A percentile compares a stretch with the other conserved stretches of the same genome.
phyloP scores from a whole-genome alignment of 2,329 filamentous ascomycete genomes.

The Blastomyces gilchristii region DNA sequence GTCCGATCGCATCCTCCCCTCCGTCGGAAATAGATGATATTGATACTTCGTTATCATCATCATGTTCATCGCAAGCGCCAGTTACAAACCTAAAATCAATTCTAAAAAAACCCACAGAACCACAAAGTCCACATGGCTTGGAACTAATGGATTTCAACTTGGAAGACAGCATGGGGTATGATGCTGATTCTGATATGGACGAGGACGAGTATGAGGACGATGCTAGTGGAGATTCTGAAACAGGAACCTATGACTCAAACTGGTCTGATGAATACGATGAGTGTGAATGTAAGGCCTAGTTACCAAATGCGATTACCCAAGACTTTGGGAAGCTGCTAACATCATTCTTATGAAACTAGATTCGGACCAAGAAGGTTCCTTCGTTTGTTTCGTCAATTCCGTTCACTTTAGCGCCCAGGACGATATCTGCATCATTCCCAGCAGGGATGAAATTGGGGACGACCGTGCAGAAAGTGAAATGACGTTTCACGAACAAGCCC shows the following conservation, averaged over 20 bases:
- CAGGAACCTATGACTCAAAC: constrained; percentile 6
- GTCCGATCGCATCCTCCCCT: background rate
- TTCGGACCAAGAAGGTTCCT: constrained; percentile 11
- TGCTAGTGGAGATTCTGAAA: background rate
- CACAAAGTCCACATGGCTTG: background rate
- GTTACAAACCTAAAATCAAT: constrained; percentile 5
- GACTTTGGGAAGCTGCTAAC: background rate
- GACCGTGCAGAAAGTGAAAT: constrained; percentile 16
- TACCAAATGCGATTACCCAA: background rate
- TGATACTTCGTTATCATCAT: constrained; percentile 2
- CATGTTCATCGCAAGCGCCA: background rate
- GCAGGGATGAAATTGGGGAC: background rate
- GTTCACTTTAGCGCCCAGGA: constrained; percentile 5
- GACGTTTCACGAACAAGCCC: constrained; percentile 35
- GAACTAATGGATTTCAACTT: background rate
- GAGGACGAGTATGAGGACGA: constrained; percentile 4
- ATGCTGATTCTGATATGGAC: constrained; percentile 6
- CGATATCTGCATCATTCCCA: constrained; percentile 1
- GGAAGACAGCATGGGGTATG: background rate
- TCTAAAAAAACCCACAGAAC: background rate
- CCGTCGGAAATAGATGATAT: background rate
- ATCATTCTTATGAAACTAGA: background rate
- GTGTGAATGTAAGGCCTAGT: constrained; percentile 3
- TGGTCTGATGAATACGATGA: constrained; percentile 10
- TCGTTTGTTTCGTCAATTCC: constrained; percentile 14